These are phyloP conservation scores for Skeletonema marinoi DNA, from an alignment of 108 stramenopile species.

Conservation along the genomic window DNA sequence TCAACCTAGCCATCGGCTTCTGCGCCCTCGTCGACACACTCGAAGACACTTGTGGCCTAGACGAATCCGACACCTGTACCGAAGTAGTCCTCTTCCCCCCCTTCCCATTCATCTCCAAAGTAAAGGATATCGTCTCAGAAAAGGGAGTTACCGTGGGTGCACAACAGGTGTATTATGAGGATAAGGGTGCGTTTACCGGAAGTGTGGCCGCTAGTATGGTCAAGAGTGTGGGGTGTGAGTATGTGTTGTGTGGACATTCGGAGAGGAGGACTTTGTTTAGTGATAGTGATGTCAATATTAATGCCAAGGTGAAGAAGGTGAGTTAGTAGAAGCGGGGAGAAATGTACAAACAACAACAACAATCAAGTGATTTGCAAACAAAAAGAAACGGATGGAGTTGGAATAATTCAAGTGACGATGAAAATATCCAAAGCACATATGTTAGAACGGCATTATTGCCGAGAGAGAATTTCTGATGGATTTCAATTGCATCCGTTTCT, in stretches of 20 bases:
- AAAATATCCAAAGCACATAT: slow-evolving; percentile 6
- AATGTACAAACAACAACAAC: neutral
- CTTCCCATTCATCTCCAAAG: slow-evolving; percentile 65
- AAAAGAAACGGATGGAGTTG: neutral
- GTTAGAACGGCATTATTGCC: slow-evolving; percentile 3
- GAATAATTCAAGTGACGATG: neutral
- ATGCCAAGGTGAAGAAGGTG: slow-evolving; percentile 54
- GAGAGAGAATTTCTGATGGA: slow-evolving; percentile 1
- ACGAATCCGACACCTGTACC: slow-evolving; percentile 40
- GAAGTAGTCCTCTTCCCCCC: slow-evolving; percentile 87
- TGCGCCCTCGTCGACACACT: slow-evolving; percentile 39
- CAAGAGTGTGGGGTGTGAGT: slow-evolving; percentile 66
- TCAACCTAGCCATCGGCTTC: slow-evolving; percentile 59
- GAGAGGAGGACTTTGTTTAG: slow-evolving; percentile 67
- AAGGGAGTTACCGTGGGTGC: slow-evolving; percentile 76
- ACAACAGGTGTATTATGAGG: slow-evolving; percentile 72
- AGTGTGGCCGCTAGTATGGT: slow-evolving; percentile 76
- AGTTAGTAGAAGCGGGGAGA: neutral
- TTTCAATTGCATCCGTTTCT: neutral
- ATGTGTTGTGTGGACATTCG: slow-evolving; percentile 74
- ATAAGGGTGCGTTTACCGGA: slow-evolving; percentile 83
- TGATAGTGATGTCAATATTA: slow-evolving; percentile 59
- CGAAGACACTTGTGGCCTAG: slow-evolving; percentile 47
- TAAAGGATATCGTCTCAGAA: slow-evolving; percentile 54
- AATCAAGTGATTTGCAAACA: neutral